phyloP scores from a whole-genome alignment of 768 basidiomycete genomes.

The Hysterangium stoloniferum region DNA sequence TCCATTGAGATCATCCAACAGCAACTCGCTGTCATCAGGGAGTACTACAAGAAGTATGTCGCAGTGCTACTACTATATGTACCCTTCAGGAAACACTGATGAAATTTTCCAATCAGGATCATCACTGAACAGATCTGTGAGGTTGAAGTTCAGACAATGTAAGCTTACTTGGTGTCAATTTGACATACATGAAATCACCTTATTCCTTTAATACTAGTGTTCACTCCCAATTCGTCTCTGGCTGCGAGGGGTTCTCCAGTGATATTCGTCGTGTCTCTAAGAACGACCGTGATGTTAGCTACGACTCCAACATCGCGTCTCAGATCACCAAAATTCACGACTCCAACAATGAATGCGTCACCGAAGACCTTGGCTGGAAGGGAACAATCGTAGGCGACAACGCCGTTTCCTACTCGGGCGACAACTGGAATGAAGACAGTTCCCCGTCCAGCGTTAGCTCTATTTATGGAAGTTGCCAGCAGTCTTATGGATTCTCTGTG shows the following conservation, averaged over 20 bases:
- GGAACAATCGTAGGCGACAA: conserved; percentile 2
- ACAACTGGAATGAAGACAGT: conserved; percentile 6
- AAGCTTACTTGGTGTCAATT: neutral
- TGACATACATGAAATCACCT: neutral
- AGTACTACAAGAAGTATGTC: conserved; percentile 7
- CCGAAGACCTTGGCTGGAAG: conserved; percentile 4
- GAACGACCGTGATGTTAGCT: conserved; percentile 2
- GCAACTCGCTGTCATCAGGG: conserved; percentile 9
- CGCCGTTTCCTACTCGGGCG: conserved; percentile 7
- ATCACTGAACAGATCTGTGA: conserved; percentile 10
- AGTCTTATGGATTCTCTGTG: conserved; percentile 6
- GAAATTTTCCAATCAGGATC: neutral
- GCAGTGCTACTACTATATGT: neutral
- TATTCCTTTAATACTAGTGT: neutral
- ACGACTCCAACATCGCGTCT: conserved; percentile 5
- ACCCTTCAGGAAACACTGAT: neutral
- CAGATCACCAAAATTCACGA: conserved; percentile 8
- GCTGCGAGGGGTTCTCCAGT: conserved; percentile 3
- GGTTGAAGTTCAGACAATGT: conserved; percentile 9
- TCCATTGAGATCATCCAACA: conserved; percentile 8
- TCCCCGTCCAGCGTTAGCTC: conserved; percentile 3
- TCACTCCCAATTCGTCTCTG: conserved; percentile 6
- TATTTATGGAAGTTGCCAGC: conserved; percentile 1
- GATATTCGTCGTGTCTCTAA: conserved; percentile 7
- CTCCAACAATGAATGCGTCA: conserved; percentile 3